These are phyloP conservation scores for Chara braunii DNA, from an alignment of 139 green algal genomes.

Conservation along the genomic window DNA sequence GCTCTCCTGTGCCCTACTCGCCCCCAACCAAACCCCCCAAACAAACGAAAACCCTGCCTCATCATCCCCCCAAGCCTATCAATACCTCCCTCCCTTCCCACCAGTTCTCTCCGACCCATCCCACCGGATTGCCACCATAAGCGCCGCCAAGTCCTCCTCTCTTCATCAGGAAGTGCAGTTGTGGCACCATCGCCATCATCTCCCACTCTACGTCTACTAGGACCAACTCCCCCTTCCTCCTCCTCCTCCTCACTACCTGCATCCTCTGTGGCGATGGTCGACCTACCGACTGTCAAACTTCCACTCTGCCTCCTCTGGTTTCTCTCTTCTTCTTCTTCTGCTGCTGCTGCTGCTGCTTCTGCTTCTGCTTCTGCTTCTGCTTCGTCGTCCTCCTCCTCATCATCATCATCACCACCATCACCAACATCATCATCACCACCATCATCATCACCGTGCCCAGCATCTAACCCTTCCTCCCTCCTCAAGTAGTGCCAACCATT, in stretches of 20 bases:
- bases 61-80: too few relatives aligned
- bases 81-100: too few relatives aligned
- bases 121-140: too few relatives aligned
- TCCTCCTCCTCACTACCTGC: neutral
- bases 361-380: neutral
- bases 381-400: neutral
- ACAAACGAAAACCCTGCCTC: too few relatives aligned
- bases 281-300: neutral
- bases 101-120: too few relatives aligned
- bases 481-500: neutral
- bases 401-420: neutral
- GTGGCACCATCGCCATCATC: too few relatives aligned
- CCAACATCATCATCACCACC: neutral
- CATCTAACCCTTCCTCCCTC: neutral
- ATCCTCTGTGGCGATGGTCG: neutral
- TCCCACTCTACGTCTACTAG: neutral
- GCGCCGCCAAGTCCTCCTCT: too few relatives aligned
- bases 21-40: too few relatives aligned
- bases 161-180: too few relatives aligned
- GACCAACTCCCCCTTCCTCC: constrained; percentile 3
- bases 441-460: neutral
- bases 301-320: neutral
- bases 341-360: neutral
- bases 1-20: neutral
- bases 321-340: neutral